phyloP scores from a whole-genome alignment of 2,329 filamentous ascomycete genomes.

The Lasiodiplodia hormozganensis region DNA sequence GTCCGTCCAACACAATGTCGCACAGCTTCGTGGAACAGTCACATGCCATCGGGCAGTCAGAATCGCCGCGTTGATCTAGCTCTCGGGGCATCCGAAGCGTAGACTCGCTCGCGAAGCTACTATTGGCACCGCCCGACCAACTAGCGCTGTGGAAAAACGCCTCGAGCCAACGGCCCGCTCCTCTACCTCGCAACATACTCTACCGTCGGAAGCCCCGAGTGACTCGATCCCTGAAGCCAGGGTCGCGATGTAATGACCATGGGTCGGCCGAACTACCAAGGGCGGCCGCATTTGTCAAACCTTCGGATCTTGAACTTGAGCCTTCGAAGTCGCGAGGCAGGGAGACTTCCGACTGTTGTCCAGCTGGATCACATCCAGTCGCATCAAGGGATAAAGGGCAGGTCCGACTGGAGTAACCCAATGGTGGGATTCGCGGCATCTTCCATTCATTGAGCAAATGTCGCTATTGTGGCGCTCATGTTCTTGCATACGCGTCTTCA shows the following conservation, averaged over 20 bases:
- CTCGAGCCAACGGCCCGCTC: neutral
- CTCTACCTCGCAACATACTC: neutral
- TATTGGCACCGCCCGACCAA: neutral
- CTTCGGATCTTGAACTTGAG: neutral
- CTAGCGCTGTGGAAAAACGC: neutral
- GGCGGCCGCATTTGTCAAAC: neutral
- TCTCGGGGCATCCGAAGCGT: neutral
- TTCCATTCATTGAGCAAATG: neutral
- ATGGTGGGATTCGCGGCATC: neutral
- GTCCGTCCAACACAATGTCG: neutral
- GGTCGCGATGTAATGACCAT: no score
- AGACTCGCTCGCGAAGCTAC: neutral
- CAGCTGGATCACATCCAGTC: neutral
- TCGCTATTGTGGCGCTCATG: neutral
- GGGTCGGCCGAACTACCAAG: neutral
- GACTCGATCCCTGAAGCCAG: neutral
- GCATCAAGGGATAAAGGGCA: neutral
- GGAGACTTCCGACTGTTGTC: neutral
- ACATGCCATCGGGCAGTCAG: neutral
- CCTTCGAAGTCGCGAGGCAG: neutral
- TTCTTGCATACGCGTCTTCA: neutral
- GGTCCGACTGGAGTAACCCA: neutral
- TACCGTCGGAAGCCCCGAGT: neutral
- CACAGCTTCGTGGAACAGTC: neutral
- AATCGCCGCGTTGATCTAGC: neutral